phyloP scores from a whole-genome alignment of 768 basidiomycete species.

The Rhizopogon vulgaris region DNA sequence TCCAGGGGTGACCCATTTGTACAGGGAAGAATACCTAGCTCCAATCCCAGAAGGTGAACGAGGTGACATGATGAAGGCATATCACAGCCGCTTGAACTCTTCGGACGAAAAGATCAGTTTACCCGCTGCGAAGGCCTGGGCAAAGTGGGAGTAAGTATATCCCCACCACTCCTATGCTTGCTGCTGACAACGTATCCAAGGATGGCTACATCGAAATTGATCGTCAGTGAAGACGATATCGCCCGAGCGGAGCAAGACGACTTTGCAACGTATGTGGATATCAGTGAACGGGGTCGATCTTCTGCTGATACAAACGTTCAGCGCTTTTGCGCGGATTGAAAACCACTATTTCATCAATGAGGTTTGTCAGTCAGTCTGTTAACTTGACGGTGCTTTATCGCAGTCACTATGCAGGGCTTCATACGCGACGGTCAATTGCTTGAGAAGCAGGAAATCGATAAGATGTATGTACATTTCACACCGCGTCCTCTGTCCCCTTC shows the following conservation, averaged over 20 bases:
- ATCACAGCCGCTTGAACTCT: conserved; percentile 74
- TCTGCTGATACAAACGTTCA: conserved; percentile 21
- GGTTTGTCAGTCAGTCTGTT: conserved; percentile 29
- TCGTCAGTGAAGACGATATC: conserved; percentile 62
- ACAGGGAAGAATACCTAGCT: conserved; percentile 77
- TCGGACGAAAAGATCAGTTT: conserved; percentile 59
- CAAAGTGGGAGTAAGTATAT: conserved; percentile 78
- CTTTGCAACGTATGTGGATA: conserved; percentile 60
- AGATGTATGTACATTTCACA: conserved; percentile 52
- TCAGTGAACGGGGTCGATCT: conserved; percentile 3
- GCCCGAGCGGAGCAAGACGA: conserved; percentile 64
- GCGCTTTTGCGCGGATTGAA: conserved; percentile 84
- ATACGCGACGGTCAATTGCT: conserved; percentile 86
- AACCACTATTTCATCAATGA: conserved; percentile 88
- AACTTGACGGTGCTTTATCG: neutral
- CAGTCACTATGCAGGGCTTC: conserved; percentile 50
- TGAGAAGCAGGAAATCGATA: conserved; percentile 77
- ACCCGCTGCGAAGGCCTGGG: conserved; percentile 78
- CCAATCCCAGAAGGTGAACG: conserved; percentile 78
- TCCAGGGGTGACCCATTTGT: neutral
- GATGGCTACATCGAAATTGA: conserved; percentile 77
- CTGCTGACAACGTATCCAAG: conserved; percentile 29
- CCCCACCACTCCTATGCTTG: neutral
- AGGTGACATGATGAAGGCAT: conserved; percentile 77
- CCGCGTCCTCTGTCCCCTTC: conserved; percentile 4